Percentiles rank a stretch among this genome's conserved stretches.
Conservation (phyloP, 345 rosid genomes). For the Jatropha curcas region DNA sequence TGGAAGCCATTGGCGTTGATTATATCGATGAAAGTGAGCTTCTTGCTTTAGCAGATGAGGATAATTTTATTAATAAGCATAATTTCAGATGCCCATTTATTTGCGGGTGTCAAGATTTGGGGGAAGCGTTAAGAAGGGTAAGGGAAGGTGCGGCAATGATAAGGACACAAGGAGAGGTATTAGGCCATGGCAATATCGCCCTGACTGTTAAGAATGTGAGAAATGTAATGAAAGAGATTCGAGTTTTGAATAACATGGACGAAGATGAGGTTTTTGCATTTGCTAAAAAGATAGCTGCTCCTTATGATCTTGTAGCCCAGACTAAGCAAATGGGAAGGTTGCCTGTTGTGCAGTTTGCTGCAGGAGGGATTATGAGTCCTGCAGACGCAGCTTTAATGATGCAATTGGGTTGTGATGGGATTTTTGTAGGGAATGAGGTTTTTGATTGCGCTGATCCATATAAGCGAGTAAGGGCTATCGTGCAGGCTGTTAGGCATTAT, state of each 20-base stretch:
- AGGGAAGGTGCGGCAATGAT: conserved; percentile 55
- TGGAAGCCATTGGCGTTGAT: conserved; percentile 38
- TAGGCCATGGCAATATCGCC: conserved; percentile 27
- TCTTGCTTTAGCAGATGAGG: conserved; percentile 35
- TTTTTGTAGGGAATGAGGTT: conserved; percentile 35
- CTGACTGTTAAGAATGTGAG: conserved; percentile 51
- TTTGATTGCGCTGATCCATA: conserved; percentile 31
- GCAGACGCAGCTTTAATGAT: conserved; percentile 48
- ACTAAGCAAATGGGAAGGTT: conserved; percentile 44
- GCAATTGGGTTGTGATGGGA: conserved; percentile 47
- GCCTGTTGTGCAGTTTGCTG: conserved; percentile 39
- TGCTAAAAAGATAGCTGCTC: conserved; percentile 29
- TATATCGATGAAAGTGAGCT: conserved; percentile 40
- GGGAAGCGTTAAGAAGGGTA: conserved; percentile 51
- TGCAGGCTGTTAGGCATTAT: conserved; percentile 39
- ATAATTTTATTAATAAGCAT: conserved; percentile 50
- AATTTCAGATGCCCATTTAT: conserved; percentile 48
- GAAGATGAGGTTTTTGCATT: conserved; percentile 46
- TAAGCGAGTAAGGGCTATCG: conserved; percentile 33
- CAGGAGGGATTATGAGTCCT: conserved; percentile 41
- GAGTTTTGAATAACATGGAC: conserved; percentile 47
- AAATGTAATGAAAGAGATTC: conserved; percentile 43
- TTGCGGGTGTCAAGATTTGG: conserved; percentile 44
- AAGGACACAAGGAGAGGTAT: conserved; percentile 45
- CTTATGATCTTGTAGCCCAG: conserved; percentile 38